Evolutionary conservation across 1,284 basidiomycete genomes (phyloP).

Genomic region (Taiwanofungus camphoratus): DNA sequence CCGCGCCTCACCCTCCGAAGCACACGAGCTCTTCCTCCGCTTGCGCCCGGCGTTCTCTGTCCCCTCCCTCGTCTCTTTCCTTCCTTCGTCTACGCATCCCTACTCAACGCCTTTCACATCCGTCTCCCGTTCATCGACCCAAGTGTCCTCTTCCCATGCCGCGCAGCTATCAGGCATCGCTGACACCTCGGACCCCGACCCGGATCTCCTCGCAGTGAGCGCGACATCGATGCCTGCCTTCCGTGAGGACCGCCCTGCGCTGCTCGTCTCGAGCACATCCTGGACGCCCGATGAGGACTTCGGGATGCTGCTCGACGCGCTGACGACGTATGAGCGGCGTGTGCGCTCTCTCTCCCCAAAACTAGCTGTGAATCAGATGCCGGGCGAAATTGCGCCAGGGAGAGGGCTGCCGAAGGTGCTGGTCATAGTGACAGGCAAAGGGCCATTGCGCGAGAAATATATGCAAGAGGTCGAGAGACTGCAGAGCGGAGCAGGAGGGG

Average conservation of each 20-base stretch:
- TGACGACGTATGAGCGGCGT: constrained; percentile 61
- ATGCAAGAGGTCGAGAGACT: constrained; percentile 55
- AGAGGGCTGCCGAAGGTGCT: constrained; percentile 66
- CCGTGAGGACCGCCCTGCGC: constrained; percentile 71
- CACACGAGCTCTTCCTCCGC: constrained; percentile 68
- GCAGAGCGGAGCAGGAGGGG: constrained; percentile 35
- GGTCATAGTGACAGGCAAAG: constrained; percentile 90
- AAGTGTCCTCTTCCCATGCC: constrained; percentile 8
- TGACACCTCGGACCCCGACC: constrained; percentile 12
- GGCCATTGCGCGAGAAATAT: constrained; percentile 71
- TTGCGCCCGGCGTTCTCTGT: constrained; percentile 34
- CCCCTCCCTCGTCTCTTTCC: constrained; percentile 31
- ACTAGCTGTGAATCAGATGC: too few relatives aligned
- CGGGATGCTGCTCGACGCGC: constrained; percentile 69
- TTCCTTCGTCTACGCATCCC: constrained; percentile 40
- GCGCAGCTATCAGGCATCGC: constrained; percentile 25
- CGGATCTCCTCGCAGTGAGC: constrained; percentile 26
- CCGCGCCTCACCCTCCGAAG: constrained; percentile 59
- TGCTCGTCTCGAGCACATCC: constrained; percentile 89
- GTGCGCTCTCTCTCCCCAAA: too few relatives aligned
- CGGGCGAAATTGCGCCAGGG: constrained; percentile 19
- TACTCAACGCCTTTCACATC: constrained; percentile 62
- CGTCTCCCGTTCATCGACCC: constrained; percentile 16
- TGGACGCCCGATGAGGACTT: constrained; percentile 99
- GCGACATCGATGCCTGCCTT: constrained; percentile 29